Base-by-base conservation (phyloP, 495 filamentous ascomycete genomes). In the Filosporella fistucella region DNA sequence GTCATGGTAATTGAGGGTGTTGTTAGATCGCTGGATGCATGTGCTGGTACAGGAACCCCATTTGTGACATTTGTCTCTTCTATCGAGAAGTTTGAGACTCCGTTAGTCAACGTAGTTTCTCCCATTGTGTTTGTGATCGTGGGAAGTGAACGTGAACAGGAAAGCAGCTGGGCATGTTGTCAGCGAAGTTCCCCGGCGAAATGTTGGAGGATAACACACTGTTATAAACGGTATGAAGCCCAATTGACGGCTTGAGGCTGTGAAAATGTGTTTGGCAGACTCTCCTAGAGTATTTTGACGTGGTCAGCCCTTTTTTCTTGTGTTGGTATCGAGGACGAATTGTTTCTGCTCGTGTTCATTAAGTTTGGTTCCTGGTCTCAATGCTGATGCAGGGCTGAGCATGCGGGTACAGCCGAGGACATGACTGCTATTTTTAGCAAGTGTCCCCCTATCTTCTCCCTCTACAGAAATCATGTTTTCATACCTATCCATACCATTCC, bases 1-100 rank as follows among this genome's bases (percentile, higher is more conserved):
- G 43, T 58, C 65, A 70, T 72, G 51, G 61, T 51, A 50, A 45
- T 40, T 21, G 46, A 24, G 22, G 44, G 44, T n/a, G n/a, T n/a
- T n/a, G n/a, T n/a, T n/a, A n/a, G n/a, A n/a, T n/a, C n/a, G n/a
- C n/a, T n/a, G n/a, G n/a, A n/a, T n/a, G n/a, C n/a, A n/a, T n/a
- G n/a, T n/a, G n/a, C n/a, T n/a, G n/a, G n/a, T n/a, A n/a, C n/a
- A n/a, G n/a, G n/a, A n/a, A n/a, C n/a, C n/a, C n/a, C n/a, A n/a
- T n/a, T n/a, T n/a, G n/a, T n/a, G n/a, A n/a, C n/a, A n/a, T n/a
- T n/a, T n/a, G n/a, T n/a, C n/a, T n/a, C n/a, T n/a, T n/a, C n/a
- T n/a, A n/a, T n/a, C n/a, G n/a, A n/a, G n/a, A n/a, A n/a, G n/a
- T n/a, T n/a, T n/a, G n/a, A n/a, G n/a, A n/a, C n/a, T n/a, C n/a